A percentile compares a stretch with the other conserved stretches of the same genome.
Conservation (phyloP, 2,329 filamentous ascomycete species). For the Cercospora nicotianae region DNA sequence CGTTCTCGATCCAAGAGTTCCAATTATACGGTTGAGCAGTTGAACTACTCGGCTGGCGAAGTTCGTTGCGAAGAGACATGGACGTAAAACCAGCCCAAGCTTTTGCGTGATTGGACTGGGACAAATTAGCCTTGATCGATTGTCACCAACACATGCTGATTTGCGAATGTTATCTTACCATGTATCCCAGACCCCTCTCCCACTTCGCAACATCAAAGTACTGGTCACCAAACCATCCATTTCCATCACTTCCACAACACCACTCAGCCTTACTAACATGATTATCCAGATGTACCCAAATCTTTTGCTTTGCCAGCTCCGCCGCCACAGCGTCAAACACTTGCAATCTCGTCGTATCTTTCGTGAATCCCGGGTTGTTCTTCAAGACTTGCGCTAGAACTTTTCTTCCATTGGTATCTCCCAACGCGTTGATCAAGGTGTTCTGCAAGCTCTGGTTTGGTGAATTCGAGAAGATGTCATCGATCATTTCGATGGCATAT, state of each 20-base stretch:
- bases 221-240: conserved; percentile 54
- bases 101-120: conserved; percentile 42
- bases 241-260: conserved; percentile 56
- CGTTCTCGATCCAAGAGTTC: conserved; percentile 46
- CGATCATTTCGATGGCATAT: conserved; percentile 65
- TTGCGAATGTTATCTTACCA: conserved; percentile 45
- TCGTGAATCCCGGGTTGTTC: conserved; percentile 59
- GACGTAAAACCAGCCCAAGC: conserved; percentile 51
- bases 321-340: conserved; percentile 57
- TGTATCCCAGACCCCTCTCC: conserved; percentile 60
- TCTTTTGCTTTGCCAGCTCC: conserved; percentile 51
- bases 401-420: conserved; percentile 54
- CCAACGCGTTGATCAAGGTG: conserved; percentile 41
- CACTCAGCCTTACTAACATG: conserved; percentile 59
- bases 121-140: background rate
- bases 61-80: conserved; percentile 58
- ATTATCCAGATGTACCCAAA: conserved; percentile 64
- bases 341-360: conserved; percentile 47
- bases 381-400: conserved; percentile 56
- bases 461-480: conserved; percentile 39
- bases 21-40: conserved; percentile 37
- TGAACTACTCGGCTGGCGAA: conserved; percentile 43
- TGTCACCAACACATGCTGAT: background rate
- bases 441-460: conserved; percentile 23
- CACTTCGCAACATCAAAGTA: conserved; percentile 61